phyloP scores from a whole-genome alignment of 306 rosid genomes.

The Comarum palustre region DNA sequence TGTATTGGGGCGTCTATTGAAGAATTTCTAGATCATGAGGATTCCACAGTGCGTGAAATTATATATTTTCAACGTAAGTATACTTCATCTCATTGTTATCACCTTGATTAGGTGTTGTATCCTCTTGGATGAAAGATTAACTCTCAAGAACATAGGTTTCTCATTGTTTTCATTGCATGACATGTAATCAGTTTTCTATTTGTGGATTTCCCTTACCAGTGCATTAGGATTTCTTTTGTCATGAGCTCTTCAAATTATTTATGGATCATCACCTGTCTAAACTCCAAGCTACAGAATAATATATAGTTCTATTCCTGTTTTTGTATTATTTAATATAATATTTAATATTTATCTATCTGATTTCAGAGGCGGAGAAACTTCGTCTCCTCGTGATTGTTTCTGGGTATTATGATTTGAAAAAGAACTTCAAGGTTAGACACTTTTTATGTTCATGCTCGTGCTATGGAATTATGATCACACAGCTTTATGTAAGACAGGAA shows the following conservation, averaged over 20 bases:
- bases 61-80: constrained; percentile 54
- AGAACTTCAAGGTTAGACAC: constrained; percentile 68
- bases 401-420: constrained; percentile 56
- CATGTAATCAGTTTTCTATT: not conserved
- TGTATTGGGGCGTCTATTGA: constrained; percentile 59
- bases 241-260: not conserved
- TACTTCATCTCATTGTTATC: constrained; percentile 1
- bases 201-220: not conserved
- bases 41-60: constrained; percentile 48
- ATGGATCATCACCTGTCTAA: not conserved
- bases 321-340: not conserved
- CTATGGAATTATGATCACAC: not conserved
- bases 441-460: not conserved
- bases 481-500: not conserved
- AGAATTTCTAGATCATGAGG: constrained; percentile 45
- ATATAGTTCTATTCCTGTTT: not conserved
- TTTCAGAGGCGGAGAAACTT: constrained; percentile 64
- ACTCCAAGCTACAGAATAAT: not conserved
- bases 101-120: not conserved
- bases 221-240: not conserved
- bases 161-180: not conserved
- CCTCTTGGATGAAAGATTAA: constrained; percentile 5
- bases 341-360: not conserved
- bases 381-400: constrained; percentile 62
- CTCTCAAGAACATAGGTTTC: not conserved